A percentile compares a stretch with the other conserved stretches of the same genome.
Evolutionary conservation across 2,329 filamentous ascomycete species (phyloP).

Genomic region (Byssochlamys sp.): DNA sequence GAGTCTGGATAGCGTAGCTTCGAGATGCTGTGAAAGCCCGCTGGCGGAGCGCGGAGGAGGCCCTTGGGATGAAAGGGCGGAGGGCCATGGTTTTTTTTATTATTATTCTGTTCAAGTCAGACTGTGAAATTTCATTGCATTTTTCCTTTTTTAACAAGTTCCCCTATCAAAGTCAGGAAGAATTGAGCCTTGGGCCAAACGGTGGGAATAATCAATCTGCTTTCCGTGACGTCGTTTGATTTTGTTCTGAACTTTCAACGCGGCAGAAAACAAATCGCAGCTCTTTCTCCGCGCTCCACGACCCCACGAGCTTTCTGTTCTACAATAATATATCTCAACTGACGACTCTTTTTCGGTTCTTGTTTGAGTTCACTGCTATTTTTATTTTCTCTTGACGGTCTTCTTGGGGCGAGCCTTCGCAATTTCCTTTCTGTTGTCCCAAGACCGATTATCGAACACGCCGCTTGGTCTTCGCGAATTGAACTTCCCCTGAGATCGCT

Average conservation of each 20-base stretch:
- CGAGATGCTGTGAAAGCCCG: constrained; percentile 23
- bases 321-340: neutral
- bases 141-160: neutral
- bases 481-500: neutral
- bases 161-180: too few species aligned
- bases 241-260: neutral
- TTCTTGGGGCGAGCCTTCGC: neutral
- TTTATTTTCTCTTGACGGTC: neutral
- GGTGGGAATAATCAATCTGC: neutral
- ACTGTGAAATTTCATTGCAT: neutral
- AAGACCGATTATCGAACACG: neutral
- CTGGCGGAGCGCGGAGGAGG: constrained; percentile 9
- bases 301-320: neutral
- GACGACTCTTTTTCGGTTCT: neutral
- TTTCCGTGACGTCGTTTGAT: neutral
- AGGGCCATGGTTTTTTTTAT: constrained; percentile 16
- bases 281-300: neutral
- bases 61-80: constrained; percentile 9
- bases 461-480: neutral
- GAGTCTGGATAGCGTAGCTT: constrained; percentile 66
- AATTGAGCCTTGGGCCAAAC: too few species aligned
- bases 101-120: too few species aligned
- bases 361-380: neutral
- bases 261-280: neutral
- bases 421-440: neutral